Evolutionary conservation across 2,329 filamentous ascomycete species (phyloP).

Genomic region (Sporothrix globosa): DNA sequence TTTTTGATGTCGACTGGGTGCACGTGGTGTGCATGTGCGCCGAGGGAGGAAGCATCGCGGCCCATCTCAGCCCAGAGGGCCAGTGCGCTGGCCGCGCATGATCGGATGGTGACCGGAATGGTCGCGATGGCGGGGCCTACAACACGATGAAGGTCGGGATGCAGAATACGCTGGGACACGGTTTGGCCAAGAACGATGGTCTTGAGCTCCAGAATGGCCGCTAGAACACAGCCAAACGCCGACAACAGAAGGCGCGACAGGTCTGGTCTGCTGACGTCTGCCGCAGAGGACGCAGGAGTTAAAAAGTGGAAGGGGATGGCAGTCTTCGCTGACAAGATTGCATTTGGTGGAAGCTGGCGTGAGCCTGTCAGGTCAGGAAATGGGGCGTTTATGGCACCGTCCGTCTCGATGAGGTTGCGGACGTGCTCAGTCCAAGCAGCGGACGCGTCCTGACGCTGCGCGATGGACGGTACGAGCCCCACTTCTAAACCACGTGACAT

Average conservation of each 20-base stretch:
- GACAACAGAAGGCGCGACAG: constrained; percentile 36
- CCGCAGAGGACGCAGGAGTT: background rate
- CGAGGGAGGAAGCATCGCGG: constrained; percentile 32
- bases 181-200: constrained; percentile 38
- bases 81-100: constrained; percentile 31
- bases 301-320: constrained; percentile 13
- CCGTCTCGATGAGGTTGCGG: constrained; percentile 28
- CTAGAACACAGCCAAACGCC: constrained; percentile 39
- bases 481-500: constrained; percentile 37
- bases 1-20: constrained; percentile 39
- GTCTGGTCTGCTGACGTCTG: constrained; percentile 1
- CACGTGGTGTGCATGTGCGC: constrained; percentile 33
- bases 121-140: constrained; percentile 39
- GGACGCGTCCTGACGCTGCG: constrained; percentile 36
- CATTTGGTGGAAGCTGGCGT: constrained; percentile 35
- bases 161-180: constrained; percentile 38
- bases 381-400: constrained; percentile 36
- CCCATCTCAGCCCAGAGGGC: constrained; percentile 35
- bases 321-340: constrained; percentile 30
- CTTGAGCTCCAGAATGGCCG: constrained; percentile 37
- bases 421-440: constrained; percentile 36
- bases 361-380: constrained; percentile 39
- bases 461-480: constrained; percentile 36
- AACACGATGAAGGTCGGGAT: constrained; percentile 37
- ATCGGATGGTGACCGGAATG: constrained; percentile 36